phyloP scores from a whole-genome alignment of 2,329 filamentous ascomycete species.

The Colletotrichum theobromicola region DNA sequence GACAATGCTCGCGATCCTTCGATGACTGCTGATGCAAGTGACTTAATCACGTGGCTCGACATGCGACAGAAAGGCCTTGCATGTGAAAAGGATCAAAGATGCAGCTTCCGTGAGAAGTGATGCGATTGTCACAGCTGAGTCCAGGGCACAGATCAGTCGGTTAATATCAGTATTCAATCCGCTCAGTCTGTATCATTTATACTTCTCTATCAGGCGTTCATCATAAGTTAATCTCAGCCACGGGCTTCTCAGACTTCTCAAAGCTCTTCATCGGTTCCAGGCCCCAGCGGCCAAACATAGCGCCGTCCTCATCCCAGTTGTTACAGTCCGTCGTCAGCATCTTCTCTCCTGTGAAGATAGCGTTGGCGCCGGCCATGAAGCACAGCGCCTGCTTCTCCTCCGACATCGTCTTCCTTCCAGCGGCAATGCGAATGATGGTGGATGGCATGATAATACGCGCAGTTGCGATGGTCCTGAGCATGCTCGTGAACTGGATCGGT shows the following conservation, averaged over 20 bases:
- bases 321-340: slow-evolving; percentile 94
- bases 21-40: background rate
- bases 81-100: background rate
- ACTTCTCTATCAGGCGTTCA: background rate
- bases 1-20: background rate
- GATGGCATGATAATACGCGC: slow-evolving; percentile 82
- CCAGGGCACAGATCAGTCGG: background rate
- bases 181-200: background rate
- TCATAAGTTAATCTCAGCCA: background rate
- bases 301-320: slow-evolving; percentile 87
- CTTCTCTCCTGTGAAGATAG: slow-evolving; percentile 95
- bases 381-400: slow-evolving; percentile 91
- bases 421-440: slow-evolving; percentile 87
- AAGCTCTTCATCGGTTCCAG: slow-evolving; percentile 75
- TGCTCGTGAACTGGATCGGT: slow-evolving; percentile 76
- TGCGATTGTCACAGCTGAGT: background rate
- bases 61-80: background rate
- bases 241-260: slow-evolving; percentile 33
- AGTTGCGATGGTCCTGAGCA: slow-evolving; percentile 83
- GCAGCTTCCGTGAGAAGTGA: background rate
- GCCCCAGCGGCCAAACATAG: slow-evolving; percentile 85
- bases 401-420: slow-evolving; percentile 81
- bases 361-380: slow-evolving; percentile 90
- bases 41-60: background rate
- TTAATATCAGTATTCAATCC: background rate